phyloP scores from a whole-genome alignment of 345 rosid species.

The Melastoma malabathricum region DNA sequence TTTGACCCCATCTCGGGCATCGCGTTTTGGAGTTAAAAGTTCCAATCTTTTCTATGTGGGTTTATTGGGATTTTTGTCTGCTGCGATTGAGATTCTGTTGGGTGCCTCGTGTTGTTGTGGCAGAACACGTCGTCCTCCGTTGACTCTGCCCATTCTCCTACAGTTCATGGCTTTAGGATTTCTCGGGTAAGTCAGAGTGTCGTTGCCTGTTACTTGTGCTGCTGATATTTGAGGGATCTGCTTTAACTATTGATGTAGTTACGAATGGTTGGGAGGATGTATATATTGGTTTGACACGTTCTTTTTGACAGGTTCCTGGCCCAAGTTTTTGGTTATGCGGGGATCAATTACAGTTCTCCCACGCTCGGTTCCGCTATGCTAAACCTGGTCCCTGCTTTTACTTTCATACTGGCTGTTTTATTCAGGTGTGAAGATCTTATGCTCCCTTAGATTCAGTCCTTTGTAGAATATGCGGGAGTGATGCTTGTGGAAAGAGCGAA shows the following conservation, averaged over 20 bases:
- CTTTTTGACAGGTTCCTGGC: conserved; percentile 15
- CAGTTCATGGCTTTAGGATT: conserved; percentile 42
- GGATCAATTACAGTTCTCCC: conserved; percentile 38
- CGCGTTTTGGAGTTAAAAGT: neutral
- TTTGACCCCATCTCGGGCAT: neutral
- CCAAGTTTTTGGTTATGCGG: conserved; percentile 24
- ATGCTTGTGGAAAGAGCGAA: too few species aligned
- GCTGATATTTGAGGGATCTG: neutral
- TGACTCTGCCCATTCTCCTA: conserved; percentile 22
- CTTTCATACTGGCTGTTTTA: conserved; percentile 31
- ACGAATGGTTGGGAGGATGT: neutral
- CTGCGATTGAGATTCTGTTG: neutral
- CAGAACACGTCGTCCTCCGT: conserved; percentile 41
- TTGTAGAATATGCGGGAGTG: too few species aligned
- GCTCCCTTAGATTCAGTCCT: neutral
- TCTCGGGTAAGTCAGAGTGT: conserved; percentile 22
- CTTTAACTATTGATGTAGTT: neutral
- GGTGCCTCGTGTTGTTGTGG: neutral
- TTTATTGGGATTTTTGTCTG: neutral
- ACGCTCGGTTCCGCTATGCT: conserved; percentile 40
- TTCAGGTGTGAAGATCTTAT: conserved; percentile 24
- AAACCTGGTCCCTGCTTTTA: conserved; percentile 34
- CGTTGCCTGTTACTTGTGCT: too few species aligned
- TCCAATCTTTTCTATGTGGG: neutral
- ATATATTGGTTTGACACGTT: neutral